phyloP scores from a whole-genome alignment of 345 rosid species.

The Eucalyptus urophylla region DNA sequence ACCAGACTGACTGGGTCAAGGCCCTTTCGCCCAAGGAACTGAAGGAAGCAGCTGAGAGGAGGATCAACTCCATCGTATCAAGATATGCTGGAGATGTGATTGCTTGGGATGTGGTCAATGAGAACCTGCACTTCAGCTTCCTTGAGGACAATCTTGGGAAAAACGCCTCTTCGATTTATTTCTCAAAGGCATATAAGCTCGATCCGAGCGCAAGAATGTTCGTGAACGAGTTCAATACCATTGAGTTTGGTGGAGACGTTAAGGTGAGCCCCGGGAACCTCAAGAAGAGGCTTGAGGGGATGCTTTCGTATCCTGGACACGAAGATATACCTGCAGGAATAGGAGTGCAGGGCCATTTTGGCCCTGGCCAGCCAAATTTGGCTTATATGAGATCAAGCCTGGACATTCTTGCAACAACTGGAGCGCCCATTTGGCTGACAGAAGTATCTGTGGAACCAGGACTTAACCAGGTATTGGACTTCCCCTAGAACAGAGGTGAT shows the following conservation, averaged over 20 bases:
- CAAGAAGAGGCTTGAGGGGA: conserved; percentile 31
- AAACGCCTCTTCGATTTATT: conserved; percentile 41
- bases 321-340: conserved; percentile 26
- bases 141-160: conserved; percentile 59
- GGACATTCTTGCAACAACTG: conserved; percentile 45
- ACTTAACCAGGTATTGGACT: conserved; percentile 15
- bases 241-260: conserved; percentile 29
- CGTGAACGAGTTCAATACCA: conserved; percentile 68
- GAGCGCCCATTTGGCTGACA: conserved; percentile 73
- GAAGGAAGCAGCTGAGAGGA: conserved; percentile 19
- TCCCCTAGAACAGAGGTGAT: not conserved
- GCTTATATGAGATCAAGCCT: conserved; percentile 65
- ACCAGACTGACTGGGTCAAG: conserved; percentile 63
- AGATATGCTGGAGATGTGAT: conserved; percentile 60
- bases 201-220: conserved; percentile 45
- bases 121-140: conserved; percentile 69
- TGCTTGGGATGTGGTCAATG: conserved; percentile 87
- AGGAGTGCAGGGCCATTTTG: conserved; percentile 75
- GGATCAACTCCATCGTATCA: conserved; percentile 50
- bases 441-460: conserved; percentile 37
- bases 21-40: conserved; percentile 27
- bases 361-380: conserved; percentile 35
- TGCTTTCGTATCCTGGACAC: conserved; percentile 38
- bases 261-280: conserved; percentile 15
- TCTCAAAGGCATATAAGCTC: conserved; percentile 19